Percentiles rank a stretch among this genome's conserved stretches.
Conservation (phyloP, 805 yeast genomes). For the Candida parachauliodes region DNA sequence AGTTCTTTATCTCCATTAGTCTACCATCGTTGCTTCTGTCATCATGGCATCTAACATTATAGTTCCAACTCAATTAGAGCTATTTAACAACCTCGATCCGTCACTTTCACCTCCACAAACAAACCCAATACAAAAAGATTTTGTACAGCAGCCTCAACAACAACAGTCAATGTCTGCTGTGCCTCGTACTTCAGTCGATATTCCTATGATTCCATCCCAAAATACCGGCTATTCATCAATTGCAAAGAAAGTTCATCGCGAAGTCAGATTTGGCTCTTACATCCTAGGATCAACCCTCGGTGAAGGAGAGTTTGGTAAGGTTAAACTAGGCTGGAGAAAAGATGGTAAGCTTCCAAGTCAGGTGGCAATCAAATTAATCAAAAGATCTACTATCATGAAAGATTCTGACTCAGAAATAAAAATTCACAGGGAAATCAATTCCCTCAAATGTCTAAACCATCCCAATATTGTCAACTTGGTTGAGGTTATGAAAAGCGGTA, state of each 20-base stretch:
- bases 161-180: no score
- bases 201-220: no score
- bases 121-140: conserved; percentile 2
- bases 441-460: conserved; percentile 78
- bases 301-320: conserved; percentile 98
- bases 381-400: conserved; percentile 82
- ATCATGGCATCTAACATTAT: conserved; percentile 3
- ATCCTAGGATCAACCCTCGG: conserved; percentile 91
- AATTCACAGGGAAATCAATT: conserved; percentile 90
- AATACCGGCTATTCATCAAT: conserved; percentile 1
- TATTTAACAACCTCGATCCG: conserved; percentile 1
- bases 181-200: background rate
- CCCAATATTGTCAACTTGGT: conserved; percentile 91
- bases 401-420: conserved; percentile 84
- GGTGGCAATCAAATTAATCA: conserved; percentile 90
- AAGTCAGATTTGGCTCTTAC: conserved; percentile 85
- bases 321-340: conserved; percentile 92
- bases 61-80: conserved; percentile 4
- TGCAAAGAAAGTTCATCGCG: conserved; percentile 34
- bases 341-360: conserved; percentile 75
- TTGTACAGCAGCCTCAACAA: background rate
- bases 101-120: background rate
- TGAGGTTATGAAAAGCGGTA: conserved; percentile 90
- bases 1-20: no score
- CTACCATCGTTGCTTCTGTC: no score